Evolutionary conservation across 805 yeast genomes (phyloP), one percentile per base, ranked within the genome.

Genomic region (Hermanozyma aechmeae): DNA sequence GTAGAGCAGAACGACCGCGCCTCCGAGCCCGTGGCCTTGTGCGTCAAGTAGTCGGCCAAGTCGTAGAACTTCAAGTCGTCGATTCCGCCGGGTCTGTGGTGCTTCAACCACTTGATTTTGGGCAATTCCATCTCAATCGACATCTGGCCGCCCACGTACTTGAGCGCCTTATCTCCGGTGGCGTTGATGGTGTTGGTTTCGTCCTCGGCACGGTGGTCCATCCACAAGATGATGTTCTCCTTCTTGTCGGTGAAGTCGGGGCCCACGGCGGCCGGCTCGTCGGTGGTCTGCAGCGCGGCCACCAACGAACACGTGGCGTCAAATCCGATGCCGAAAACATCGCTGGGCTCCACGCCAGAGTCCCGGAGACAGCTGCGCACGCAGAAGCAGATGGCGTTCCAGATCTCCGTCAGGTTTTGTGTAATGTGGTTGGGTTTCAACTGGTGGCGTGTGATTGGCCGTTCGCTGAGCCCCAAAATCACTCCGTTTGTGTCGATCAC

Each of bases 61-160:
- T 92, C 98, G 52, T 85, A 89, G 56, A 92, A 92, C 59, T 84
- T 80, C 52, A 84, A 81, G 31, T 58, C 56, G 11, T 64, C 73
- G 33, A 62, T 57, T 5, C 69, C 69, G 19, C 61, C 58, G 4
- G 93, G 82, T 63, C 86, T 59, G 55, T 92, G 68, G 53, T 81
- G 78, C 53, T 89, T 89, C 48, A 92, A 69, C 98, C 98, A 92
- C 60, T 83, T 82, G 61, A 85, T 86, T 58, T 92, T 92, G 37
- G 98, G 98, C 40, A 92, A 68, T 51, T 92, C 97, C 97, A 92
- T 92, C 56, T 89, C 98, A 47, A 92, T 81, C 28, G 96, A 86
- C 96, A 92, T 89, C 45, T 77, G 79, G 13, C 97, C 97, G 34
- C 98, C 98, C 13, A 92, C 97, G 51, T 84, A 92, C 51, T 83